phyloP scores from a whole-genome alignment of 164 flowering plant species.

The Kingdonia uniflora region DNA sequence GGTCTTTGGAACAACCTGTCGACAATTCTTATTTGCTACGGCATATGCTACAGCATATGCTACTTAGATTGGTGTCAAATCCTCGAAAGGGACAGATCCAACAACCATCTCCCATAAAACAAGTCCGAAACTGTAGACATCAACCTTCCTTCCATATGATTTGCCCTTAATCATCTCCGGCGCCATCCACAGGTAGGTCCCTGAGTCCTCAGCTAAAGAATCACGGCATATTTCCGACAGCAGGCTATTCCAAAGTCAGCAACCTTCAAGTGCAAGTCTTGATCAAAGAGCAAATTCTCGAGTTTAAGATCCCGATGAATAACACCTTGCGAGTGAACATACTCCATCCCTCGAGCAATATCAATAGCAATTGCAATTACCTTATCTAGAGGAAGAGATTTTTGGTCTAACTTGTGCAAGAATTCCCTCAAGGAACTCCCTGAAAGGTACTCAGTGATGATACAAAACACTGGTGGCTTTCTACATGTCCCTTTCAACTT shows the following conservation, averaged over 20 bases:
- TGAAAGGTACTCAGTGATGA: slow-evolving; percentile 69
- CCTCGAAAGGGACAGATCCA: slow-evolving; percentile 72
- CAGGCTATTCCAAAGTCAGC: slow-evolving; percentile 96
- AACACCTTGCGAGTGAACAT: too few species aligned
- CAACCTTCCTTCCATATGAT: slow-evolving; percentile 64
- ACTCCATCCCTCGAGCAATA: slow-evolving; percentile 87
- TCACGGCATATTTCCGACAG: slow-evolving; percentile 67
- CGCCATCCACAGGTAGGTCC: slow-evolving; percentile 99
- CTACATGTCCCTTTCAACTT: slow-evolving; percentile 81
- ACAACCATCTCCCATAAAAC: too few species aligned
- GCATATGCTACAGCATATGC: slow-evolving; percentile 88
- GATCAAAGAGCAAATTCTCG: too few species aligned
- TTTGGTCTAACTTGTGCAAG: slow-evolving; percentile 58
- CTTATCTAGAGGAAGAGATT: slow-evolving; percentile 46
- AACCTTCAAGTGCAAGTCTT: slow-evolving; percentile 51
- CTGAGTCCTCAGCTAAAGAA: slow-evolving; percentile 65
- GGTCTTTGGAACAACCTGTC: slow-evolving; percentile 50
- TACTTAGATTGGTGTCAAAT: slow-evolving; percentile 81
- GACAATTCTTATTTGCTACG: slow-evolving; percentile 76
- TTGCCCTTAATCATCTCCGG: slow-evolving; percentile 87
- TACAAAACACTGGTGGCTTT: slow-evolving; percentile 61
- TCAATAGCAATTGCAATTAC: slow-evolving; percentile 54
- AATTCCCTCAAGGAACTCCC: slow-evolving; percentile 83
- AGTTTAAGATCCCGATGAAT: too few species aligned
- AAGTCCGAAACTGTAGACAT: slow-evolving; percentile 88